These are phyloP conservation scores for Verticillium longisporum DNA, from an alignment of 2,329 filamentous ascomycete genomes.

Conservation along the genomic window DNA sequence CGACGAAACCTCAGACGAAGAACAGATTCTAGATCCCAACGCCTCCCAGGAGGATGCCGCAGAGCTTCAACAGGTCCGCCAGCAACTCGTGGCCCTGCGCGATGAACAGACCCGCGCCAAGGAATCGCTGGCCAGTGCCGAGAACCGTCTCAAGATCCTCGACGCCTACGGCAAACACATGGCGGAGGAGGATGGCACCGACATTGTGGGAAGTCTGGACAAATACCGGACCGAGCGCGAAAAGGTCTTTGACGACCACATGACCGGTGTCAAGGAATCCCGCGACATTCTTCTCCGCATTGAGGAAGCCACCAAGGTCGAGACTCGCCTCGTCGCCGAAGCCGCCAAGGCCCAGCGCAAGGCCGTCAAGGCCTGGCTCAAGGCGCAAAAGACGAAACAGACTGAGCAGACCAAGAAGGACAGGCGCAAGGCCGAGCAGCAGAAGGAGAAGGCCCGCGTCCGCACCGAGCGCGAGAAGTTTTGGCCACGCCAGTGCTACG, in stretches of 20 bases:
- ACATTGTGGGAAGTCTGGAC: conserved; percentile 29
- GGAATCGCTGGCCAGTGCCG: conserved; percentile 25
- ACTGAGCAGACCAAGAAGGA: conserved; percentile 26
- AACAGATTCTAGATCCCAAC: conserved; percentile 15
- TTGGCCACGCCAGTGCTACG: conserved; percentile 44
- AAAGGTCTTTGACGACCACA: conserved; percentile 32
- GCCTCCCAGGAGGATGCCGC: neutral
- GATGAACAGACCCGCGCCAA: conserved; percentile 20
- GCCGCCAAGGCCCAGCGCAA: conserved; percentile 8
- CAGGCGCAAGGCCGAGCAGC: conserved; percentile 26
- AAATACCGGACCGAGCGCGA: conserved; percentile 35
- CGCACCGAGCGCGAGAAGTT: conserved; percentile 35
- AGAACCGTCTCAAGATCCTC: conserved; percentile 32
- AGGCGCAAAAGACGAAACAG: conserved; percentile 18
- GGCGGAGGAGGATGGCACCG: conserved; percentile 22
- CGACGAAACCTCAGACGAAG: conserved; percentile 16
- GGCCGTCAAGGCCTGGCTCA: conserved; percentile 8
- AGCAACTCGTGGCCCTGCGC: conserved; percentile 21
- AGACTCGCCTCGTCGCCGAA: conserved; percentile 16
- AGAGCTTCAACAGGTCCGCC: conserved; percentile 19
- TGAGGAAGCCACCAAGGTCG: conserved; percentile 13
- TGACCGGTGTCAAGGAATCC: conserved; percentile 20
- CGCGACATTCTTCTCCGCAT: conserved; percentile 19
- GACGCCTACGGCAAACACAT: conserved; percentile 30
- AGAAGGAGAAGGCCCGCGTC: conserved; percentile 36